phyloP scores from a whole-genome alignment of 2,329 filamentous ascomycete species.

The Alternaria solani region DNA sequence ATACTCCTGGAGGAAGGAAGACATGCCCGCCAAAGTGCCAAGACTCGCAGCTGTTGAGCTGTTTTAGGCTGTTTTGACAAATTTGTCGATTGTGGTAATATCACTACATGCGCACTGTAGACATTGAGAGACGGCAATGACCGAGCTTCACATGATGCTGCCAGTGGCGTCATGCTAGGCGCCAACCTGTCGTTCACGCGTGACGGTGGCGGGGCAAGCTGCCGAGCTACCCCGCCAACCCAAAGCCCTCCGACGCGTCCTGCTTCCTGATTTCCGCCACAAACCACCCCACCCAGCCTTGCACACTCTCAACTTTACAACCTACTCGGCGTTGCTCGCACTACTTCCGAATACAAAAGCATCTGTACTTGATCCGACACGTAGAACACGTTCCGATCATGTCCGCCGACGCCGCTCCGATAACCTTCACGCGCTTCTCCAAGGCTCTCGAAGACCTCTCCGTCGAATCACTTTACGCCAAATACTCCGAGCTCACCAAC shows the following conservation, averaged over 20 bases:
- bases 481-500: constrained; percentile 79
- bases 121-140: neutral
- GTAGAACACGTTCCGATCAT: constrained; percentile 51
- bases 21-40: constrained; percentile 16
- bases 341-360: neutral
- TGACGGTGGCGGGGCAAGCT: neutral
- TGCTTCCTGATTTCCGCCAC: neutral
- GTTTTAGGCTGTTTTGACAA: neutral
- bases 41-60: no score
- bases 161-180: neutral
- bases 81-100: accelerated
- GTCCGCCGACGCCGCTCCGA: constrained; percentile 70
- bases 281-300: neutral
- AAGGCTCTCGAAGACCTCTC: constrained; percentile 73
- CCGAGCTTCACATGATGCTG: neutral
- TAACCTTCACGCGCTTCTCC: constrained; percentile 69
- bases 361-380: neutral
- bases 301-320: neutral
- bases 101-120: no score
- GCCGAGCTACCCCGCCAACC: neutral
- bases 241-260: neutral
- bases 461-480: constrained; percentile 72
- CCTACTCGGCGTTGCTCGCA: neutral
- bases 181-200: neutral
- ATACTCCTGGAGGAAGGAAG: no score